A percentile compares a stretch with the other conserved stretches of the same genome.
Conservation (phyloP, 2,329 filamentous ascomycete species). For the Chrysoporthe austroafricana region DNA sequence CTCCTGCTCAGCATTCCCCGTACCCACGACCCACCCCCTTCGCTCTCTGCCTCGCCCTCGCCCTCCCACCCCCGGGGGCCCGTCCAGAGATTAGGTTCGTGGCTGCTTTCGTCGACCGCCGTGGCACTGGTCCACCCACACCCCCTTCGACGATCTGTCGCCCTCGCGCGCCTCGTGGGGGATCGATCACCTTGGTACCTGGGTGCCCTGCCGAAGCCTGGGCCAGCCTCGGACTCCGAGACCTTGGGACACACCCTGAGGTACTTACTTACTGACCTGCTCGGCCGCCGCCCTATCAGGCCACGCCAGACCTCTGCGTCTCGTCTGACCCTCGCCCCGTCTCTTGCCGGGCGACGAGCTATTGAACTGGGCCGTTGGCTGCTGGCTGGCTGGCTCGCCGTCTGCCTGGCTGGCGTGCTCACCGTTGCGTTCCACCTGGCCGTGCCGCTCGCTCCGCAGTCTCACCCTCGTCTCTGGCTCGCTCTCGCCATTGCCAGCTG, state of each 20-base stretch:
- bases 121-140: conserved; percentile 28
- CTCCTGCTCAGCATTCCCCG: conserved; percentile 10
- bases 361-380: conserved; percentile 17
- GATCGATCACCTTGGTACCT: background rate
- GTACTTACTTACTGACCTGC: conserved; percentile 17
- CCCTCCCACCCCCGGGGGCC: background rate
- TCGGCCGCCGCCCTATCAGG: too few species aligned
- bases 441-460: background rate
- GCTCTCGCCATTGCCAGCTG: too few species aligned
- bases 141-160: background rate
- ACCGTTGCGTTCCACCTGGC: background rate
- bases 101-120: conserved; percentile 13
- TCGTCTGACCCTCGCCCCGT: conserved; percentile 19
- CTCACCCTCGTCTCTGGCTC: background rate
- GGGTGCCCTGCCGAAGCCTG: background rate
- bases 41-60: conserved; percentile 3
- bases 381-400: conserved; percentile 19
- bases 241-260: conserved; percentile 15
- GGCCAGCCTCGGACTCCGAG: conserved; percentile 18
- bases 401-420: background rate
- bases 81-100: conserved; percentile 24
- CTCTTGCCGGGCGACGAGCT: background rate
- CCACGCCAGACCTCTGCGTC: conserved; percentile 8
- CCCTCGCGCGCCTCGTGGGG: background rate
- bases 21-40: conserved; percentile 23